Percentiles rank a stretch among this genome's conserved stretches.
These are phyloP conservation scores for Mortierella polycephala DNA, from an alignment of 371 early-diverging fungal species.

Conservation along the genomic window DNA sequence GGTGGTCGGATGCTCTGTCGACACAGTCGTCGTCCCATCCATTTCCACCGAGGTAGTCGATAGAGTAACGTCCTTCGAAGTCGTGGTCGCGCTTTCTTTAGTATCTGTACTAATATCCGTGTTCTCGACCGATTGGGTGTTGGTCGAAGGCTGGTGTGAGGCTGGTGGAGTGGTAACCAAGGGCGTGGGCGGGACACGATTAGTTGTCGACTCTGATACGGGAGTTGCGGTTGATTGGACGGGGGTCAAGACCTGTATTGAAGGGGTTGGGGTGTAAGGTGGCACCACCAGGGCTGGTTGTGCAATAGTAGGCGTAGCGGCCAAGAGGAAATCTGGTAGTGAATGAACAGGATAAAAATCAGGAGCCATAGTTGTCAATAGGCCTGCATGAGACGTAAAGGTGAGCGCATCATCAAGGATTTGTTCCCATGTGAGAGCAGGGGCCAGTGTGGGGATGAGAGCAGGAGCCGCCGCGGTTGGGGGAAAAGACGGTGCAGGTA, in stretches of 20 bases:
- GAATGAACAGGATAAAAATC: slow-evolving; percentile 23
- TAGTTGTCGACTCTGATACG: too few species aligned
- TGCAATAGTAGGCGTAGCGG: neutral
- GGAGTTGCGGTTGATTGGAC: too few species aligned
- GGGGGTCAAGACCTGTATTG: too few species aligned
- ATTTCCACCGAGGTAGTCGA: slow-evolving; percentile 36
- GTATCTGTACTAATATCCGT: neutral
- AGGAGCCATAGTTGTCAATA: slow-evolving; percentile 29
- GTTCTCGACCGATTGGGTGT: neutral
- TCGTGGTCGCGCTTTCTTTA: neutral
- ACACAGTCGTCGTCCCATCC: slow-evolving; percentile 34
- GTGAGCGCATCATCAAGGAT: slow-evolving; percentile 29
- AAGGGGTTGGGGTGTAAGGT: neutral
- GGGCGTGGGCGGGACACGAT: too few species aligned
- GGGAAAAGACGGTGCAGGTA: neutral
- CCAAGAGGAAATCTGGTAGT: neutral
- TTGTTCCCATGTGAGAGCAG: slow-evolving; percentile 9
- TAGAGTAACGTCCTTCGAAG: slow-evolving; percentile 21
- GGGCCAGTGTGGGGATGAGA: neutral
- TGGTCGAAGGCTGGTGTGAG: neutral
- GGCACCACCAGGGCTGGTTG: neutral
- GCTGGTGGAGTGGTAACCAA: too few species aligned
- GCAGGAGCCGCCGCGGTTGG: neutral
- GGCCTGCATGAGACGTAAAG: slow-evolving; percentile 41
- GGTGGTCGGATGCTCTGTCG: slow-evolving; percentile 42